phyloP scores from a whole-genome alignment of 148 eudicot species.

The Persicaria tinctoria region DNA sequence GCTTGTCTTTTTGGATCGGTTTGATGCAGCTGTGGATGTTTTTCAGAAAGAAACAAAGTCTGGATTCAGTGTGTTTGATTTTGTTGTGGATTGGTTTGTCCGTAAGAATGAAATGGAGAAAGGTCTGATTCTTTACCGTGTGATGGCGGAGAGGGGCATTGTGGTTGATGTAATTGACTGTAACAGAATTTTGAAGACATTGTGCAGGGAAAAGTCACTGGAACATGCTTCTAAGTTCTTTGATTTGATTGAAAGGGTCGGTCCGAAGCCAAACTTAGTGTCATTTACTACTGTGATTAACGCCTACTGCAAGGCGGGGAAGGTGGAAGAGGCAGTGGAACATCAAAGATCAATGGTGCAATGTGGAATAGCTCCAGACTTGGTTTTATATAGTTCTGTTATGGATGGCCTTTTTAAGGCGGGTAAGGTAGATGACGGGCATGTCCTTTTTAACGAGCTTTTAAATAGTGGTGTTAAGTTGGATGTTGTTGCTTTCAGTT shows the following conservation, averaged over 20 bases:
- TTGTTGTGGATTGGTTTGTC: slow-evolving; percentile 34
- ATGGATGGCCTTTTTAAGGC: slow-evolving; percentile 42
- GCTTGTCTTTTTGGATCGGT: slow-evolving; percentile 23
- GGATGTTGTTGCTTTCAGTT: slow-evolving; percentile 45
- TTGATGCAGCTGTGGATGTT: slow-evolving; percentile 28
- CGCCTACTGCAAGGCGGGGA: slow-evolving; percentile 35
- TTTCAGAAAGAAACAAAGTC: slow-evolving; percentile 20
- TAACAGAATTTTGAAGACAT: slow-evolving; percentile 41
- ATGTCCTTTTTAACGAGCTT: slow-evolving; percentile 30
- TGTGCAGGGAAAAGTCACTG: slow-evolving; percentile 30
- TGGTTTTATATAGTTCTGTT: slow-evolving; percentile 46
- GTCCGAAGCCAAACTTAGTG: slow-evolving; percentile 56
- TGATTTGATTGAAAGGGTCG: slow-evolving; percentile 30
- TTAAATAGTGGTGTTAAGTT: slow-evolving; percentile 34
- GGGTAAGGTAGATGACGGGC: slow-evolving; percentile 39
- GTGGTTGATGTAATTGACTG: slow-evolving; percentile 33
- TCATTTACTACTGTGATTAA: slow-evolving; percentile 59
- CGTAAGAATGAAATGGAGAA: slow-evolving; percentile 32
- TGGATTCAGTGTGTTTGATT: slow-evolving; percentile 36
- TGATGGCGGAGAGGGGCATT: slow-evolving; percentile 41
- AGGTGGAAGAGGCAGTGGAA: slow-evolving; percentile 38
- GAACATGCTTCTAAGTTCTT: slow-evolving; percentile 32
- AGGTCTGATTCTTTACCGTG: slow-evolving; percentile 39
- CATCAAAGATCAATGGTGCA: slow-evolving; percentile 35
- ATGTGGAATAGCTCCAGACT: slow-evolving; percentile 41